These are phyloP conservation scores for Prototheca cutis DNA, from an alignment of 163 green algal species.

Conservation along the genomic window DNA sequence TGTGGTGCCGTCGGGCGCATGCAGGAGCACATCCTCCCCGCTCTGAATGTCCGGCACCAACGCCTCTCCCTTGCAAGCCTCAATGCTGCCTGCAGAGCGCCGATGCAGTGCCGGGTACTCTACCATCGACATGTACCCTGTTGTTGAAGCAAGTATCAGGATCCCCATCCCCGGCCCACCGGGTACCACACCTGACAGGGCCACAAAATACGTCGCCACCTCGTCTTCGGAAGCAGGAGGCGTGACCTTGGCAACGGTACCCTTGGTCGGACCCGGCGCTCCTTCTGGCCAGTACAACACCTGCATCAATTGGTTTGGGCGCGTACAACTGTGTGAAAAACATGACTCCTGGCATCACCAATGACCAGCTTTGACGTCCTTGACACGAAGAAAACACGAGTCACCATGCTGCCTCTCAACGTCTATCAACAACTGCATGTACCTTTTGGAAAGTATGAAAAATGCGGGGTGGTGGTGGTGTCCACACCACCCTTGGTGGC, in stretches of 20 bases:
- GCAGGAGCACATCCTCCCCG: constrained; percentile 7
- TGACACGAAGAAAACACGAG: too few species aligned
- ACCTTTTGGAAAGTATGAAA: constrained; percentile 18
- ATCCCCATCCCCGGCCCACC: too few species aligned
- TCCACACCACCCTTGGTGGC: constrained; percentile 4
- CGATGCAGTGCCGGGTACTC: neutral
- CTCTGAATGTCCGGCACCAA: constrained; percentile 10
- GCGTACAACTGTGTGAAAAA: too few species aligned
- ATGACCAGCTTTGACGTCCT: too few species aligned
- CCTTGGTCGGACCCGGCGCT: neutral
- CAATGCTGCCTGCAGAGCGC: constrained; percentile 14
- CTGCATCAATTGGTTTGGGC: too few species aligned
- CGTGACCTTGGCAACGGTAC: constrained; percentile 14
- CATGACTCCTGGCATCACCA: too few species aligned
- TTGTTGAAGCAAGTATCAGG: too few species aligned
- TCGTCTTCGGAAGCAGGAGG: neutral
- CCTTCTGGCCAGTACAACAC: constrained; percentile 12
- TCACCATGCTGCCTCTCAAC: too few species aligned
- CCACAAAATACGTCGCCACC: constrained; percentile 14
- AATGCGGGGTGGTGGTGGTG: constrained; percentile 7
- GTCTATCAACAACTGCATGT: neutral
- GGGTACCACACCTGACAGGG: constrained; percentile 4
- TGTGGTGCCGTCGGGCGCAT: neutral
- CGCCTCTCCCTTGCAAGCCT: neutral
- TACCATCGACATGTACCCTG: too few species aligned